Evolutionary conservation across 495 filamentous ascomycete genomes (phyloP).

Genomic region (Jackrogersella multiformis): DNA sequence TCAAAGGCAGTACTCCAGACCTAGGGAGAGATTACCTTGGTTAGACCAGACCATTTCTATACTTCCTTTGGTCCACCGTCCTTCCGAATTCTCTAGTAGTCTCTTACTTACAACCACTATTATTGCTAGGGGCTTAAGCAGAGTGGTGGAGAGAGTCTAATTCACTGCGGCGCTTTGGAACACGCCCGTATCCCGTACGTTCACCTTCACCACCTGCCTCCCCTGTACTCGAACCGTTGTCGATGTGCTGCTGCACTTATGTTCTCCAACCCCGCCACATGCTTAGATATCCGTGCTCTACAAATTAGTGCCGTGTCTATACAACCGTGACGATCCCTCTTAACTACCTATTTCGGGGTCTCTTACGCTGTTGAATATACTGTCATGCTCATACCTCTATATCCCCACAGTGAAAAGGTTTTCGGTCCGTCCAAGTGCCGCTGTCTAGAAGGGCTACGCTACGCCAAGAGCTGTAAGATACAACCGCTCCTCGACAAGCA

Average conservation of each 20-base stretch:
- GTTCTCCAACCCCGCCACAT: constrained; percentile 53
- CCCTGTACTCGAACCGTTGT: constrained; percentile 37
- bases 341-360: constrained; percentile 52
- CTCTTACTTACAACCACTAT: constrained; percentile 39
- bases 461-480: constrained; percentile 54
- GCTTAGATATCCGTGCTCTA: constrained; percentile 36
- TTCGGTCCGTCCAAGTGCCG: constrained; percentile 59
- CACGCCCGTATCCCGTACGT: constrained; percentile 40
- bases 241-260: constrained; percentile 36
- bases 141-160: constrained; percentile 33
- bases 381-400: constrained; percentile 58
- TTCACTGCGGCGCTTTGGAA: constrained; percentile 35
- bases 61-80: constrained; percentile 49
- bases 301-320: constrained; percentile 51
- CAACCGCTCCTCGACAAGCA: constrained; percentile 52
- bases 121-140: constrained; percentile 39
- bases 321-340: constrained; percentile 54
- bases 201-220: constrained; percentile 40
- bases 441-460: constrained; percentile 48
- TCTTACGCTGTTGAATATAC: constrained; percentile 54
- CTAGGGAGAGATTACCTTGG: constrained; percentile 42
- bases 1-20: constrained; percentile 42
- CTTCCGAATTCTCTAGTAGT: constrained; percentile 42
- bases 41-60: constrained; percentile 47
- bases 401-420: constrained; percentile 54